Evolutionary conservation across 148 eudicot genomes (phyloP), one percentile per base, ranked within the genome.

Genomic region (Arctostaphylos glauca): DNA sequence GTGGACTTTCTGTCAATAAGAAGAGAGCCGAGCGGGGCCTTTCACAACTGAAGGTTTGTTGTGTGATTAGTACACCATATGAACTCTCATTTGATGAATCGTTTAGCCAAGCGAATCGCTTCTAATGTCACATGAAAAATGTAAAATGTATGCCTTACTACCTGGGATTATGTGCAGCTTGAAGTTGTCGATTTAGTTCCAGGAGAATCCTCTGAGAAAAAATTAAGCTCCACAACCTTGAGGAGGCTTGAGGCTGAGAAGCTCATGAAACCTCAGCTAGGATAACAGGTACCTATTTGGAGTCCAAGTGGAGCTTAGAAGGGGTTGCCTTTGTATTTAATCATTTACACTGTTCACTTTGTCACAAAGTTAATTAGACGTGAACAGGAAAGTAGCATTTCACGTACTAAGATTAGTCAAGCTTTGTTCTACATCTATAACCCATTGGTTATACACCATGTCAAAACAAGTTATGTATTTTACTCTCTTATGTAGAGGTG

Each of bases 181-280:
- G 99, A 96, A 91, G 95, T 96, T 52, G 98, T 96, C 3, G 95
- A 94, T 87, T 86, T 94, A 82, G 92, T 94, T 10, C 86, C 97
- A 72, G 97, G 87, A 67, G 91, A 85, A 86, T 89, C 86, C 56
- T 85, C 93, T 52, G 93, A 92, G 47, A 91, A 91, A 53, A 96
- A 96, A 89, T 80, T 96, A 80, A 96, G 99, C 84, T 96, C 98
- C 31, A 87, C 97, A 0, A 88, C 96, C 16, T 85, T 96, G 43
- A 94, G 99, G 84, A 93, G 84, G 89, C 91, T 92, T 16, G 97
- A 96, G 85, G 96, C 96, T 46, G 96, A 96, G 92, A 92, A 92
- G 82, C 81, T 80, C 19, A 81, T 25, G 76, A 76, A 85, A 41
- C 86, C 74, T 77, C 83, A 81, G 52, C 81, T 49, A 4, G 84